Evolutionary conservation across 2,329 filamentous ascomycete genomes (phyloP), one percentile per base, ranked within the genome.

Genomic region (Pseudogymnoascus sp.): DNA sequence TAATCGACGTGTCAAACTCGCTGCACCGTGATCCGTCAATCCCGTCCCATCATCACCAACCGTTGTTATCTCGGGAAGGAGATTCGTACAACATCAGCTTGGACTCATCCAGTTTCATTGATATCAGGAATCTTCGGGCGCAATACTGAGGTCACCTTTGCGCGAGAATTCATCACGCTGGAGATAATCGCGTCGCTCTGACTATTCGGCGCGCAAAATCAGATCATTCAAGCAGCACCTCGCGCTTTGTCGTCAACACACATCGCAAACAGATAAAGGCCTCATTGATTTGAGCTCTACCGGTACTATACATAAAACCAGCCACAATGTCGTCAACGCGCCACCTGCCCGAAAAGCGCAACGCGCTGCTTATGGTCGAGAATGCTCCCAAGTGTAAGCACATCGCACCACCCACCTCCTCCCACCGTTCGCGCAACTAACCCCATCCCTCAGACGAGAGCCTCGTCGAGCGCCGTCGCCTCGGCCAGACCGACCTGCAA

Each of bases 401-500:
- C 61, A 24, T 29, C 53, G 26, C 33, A 31, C 6, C 29, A 37
- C 14, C 6, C 7, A 53, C 44, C 24, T 24, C 44, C n/a, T 53
- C 24, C 44, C 24, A 53, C 44, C 11, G 44, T 1, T 53, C 44
- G 44, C 44, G 44, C 56, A 2, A 42, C 62, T 62, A 61, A 64
- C 29, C 21, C 21, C 29, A 38, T 33, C 31, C 14, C 11, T 8
- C 35, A 63, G 62, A 63, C 44, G 62, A 63, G 40, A 38, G 38
- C 33, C 86, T 97, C 63, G 85, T 97, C 67, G 80, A 87, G 75
- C 88, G 92, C 73, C 89, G 95, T 72, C 90, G 93, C 69, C 82
- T 99, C 53, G 95, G 93, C 56, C 93, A 96, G 78, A 99, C 95
- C 24, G 90, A 96, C 76, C 83, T 99, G 67, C 87, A 88, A 8